Evolutionary conservation across 225 moss, liverwort and hornwort species (phyloP).

Genomic region (Sphagnum contortum): DNA sequence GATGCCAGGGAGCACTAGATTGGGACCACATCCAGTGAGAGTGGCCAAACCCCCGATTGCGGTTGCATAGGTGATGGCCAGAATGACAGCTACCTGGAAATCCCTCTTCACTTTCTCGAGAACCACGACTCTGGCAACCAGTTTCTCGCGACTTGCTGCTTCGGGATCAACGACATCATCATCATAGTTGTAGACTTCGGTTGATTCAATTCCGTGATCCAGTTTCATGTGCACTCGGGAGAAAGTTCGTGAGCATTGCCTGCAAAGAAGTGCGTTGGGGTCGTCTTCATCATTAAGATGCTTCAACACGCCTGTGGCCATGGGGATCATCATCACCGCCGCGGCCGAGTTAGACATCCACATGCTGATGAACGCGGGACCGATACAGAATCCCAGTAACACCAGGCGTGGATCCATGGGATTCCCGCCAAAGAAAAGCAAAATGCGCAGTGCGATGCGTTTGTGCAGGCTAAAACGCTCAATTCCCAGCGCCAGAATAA

Average conservation of each 20-base stretch:
- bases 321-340: conserved; percentile 5
- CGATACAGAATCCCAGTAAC: conserved; percentile 2
- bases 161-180: conserved; percentile 5
- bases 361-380: conserved; percentile 7
- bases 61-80: conserved; percentile 3
- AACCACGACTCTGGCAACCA: no score
- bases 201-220: no score
- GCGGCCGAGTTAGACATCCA: conserved; percentile 8
- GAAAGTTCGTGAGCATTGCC: conserved; percentile 5
- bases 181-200: background rate
- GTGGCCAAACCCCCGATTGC: conserved; percentile 2
- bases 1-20: conserved; percentile 1
- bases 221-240: background rate
- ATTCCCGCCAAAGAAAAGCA: conserved; percentile 2
- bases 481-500: conserved; percentile 3
- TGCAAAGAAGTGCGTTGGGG: background rate
- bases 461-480: conserved; percentile 2
- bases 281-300: background rate
- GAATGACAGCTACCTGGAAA: conserved; percentile 1
- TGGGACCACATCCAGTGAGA: conserved; percentile 4
- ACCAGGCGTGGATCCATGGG: conserved; percentile 1
- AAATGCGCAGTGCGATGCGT: conserved; percentile 2
- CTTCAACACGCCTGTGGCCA: conserved; percentile 6
- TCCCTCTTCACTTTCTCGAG: background rate
- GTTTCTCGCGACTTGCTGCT: background rate